Conservation (phyloP, 139 green algal species). For the Chloropicon primus region DNA sequence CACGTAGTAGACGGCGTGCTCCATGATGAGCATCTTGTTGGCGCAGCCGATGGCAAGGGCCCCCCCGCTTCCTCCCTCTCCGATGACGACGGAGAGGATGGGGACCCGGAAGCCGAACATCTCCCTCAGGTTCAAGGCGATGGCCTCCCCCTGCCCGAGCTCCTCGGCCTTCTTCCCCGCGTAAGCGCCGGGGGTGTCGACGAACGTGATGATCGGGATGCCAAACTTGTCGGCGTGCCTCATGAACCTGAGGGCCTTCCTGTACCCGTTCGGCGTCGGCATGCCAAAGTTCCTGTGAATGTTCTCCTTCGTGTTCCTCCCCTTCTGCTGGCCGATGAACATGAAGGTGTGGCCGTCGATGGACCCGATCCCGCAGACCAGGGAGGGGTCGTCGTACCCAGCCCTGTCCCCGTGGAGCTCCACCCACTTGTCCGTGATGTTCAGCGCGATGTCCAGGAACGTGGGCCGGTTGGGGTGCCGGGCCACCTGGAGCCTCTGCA, state of each 20-base stretch:
- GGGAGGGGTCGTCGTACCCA: slow-evolving; percentile 80
- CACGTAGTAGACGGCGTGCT: slow-evolving; percentile 94
- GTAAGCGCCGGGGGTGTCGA: slow-evolving; percentile 93
- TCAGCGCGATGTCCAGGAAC: slow-evolving; percentile 92
- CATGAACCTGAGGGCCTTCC: slow-evolving; percentile 96
- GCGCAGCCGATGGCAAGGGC: slow-evolving; percentile 91
- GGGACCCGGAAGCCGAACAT: slow-evolving; percentile 94
- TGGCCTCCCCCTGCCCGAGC: slow-evolving; percentile 90
- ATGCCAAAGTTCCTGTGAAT: slow-evolving; percentile 91
- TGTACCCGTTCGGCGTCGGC: slow-evolving; percentile 88
- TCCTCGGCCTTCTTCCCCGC: slow-evolving; percentile 83
- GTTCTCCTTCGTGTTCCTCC: slow-evolving; percentile 95
- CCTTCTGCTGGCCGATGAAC: slow-evolving; percentile 97
- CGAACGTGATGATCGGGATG: slow-evolving; percentile 89
- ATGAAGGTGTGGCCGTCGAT: slow-evolving; percentile 89
- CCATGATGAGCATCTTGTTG: slow-evolving; percentile 71
- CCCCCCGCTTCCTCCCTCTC: slow-evolving; percentile 82
- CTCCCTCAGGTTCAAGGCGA: slow-evolving; percentile 88
- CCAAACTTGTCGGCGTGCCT: slow-evolving; percentile 88
- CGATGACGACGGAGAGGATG: slow-evolving; percentile 84
- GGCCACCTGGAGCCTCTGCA: slow-evolving; percentile 83
- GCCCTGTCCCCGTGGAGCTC: slow-evolving; percentile 92
- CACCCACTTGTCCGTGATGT: slow-evolving; percentile 93
- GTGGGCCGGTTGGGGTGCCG: slow-evolving; percentile 89
- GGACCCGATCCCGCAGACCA: slow-evolving; percentile 82